Percentiles rank a stretch among this genome's conserved stretches.
Conservation (phyloP, 1,284 basidiomycete genomes). For the Moesziomyces globuligerus region DNA sequence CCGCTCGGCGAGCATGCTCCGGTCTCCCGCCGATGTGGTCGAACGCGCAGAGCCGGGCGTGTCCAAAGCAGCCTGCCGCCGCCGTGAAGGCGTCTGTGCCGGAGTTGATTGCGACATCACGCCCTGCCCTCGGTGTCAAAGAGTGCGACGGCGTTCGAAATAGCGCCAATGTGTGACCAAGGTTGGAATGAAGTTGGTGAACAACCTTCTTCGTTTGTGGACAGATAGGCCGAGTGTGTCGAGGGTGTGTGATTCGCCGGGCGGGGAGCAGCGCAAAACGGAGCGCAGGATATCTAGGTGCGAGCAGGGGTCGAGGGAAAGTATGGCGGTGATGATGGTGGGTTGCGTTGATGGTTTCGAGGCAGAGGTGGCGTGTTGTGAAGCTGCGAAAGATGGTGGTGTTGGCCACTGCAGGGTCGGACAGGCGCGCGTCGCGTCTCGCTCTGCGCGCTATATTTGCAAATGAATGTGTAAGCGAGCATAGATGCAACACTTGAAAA, state of each 20-base stretch:
- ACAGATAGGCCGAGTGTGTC: too few species aligned
- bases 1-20: constrained; percentile 19
- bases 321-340: not conserved
- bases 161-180: too few species aligned
- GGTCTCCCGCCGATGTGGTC: constrained; percentile 18
- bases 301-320: not conserved
- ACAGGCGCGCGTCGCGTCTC: not conserved
- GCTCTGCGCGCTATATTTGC: too few species aligned
- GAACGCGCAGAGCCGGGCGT: constrained; percentile 38
- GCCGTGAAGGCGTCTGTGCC: constrained; percentile 19
- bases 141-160: too few species aligned
- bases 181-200: too few species aligned
- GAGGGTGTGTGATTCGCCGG: too few species aligned
- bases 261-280: too few species aligned
- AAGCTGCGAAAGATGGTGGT: constrained; percentile 18
- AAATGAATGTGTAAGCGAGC: too few species aligned
- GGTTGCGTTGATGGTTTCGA: constrained; percentile 1
- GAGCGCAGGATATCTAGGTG: too few species aligned
- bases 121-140: too few species aligned
- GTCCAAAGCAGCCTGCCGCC: constrained; percentile 6
- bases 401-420: constrained; percentile 22
- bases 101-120: constrained; percentile 34
- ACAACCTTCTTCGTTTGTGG: too few species aligned
- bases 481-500: too few species aligned
- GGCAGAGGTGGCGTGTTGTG: constrained; percentile 2